Evolutionary conservation across 2,329 filamentous ascomycete genomes (phyloP).

Genomic region (Exserohilum rostratum): DNA sequence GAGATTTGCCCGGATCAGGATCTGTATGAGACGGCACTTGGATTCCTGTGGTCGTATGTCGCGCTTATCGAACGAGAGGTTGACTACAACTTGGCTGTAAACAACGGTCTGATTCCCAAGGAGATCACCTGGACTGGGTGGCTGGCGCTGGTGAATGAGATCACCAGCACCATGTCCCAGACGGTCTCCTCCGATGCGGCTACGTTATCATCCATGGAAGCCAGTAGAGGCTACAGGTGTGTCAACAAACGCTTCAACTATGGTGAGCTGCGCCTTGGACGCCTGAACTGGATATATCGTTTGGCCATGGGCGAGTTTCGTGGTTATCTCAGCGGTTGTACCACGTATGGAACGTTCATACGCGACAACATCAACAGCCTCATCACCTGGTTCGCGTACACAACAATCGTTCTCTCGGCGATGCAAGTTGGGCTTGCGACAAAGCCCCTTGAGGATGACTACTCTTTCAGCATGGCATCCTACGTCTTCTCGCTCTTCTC

Average conservation of each 20-base stretch:
- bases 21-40: constrained; percentile 26
- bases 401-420: constrained; percentile 33
- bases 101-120: constrained; percentile 22
- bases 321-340: constrained; percentile 30
- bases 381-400: constrained; percentile 32
- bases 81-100: constrained; percentile 25
- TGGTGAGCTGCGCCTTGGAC: constrained; percentile 32
- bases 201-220: not conserved
- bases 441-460: constrained; percentile 16
- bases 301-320: constrained; percentile 17
- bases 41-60: constrained; percentile 27
- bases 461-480: constrained; percentile 29
- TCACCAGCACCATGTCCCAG: constrained; percentile 1
- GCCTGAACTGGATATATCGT: constrained; percentile 35
- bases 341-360: constrained; percentile 32
- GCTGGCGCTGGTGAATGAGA: constrained; percentile 20
- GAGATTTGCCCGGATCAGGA: constrained; percentile 21
- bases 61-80: constrained; percentile 29
- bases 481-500: constrained; percentile 31
- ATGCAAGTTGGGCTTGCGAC: constrained; percentile 36
- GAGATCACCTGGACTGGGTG: constrained; percentile 29
- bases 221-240: constrained; percentile 3
- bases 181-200: not conserved
- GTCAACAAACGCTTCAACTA: constrained; percentile 35
- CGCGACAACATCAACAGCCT: constrained; percentile 32